Percentiles rank a stretch among this genome's conserved stretches.
Conservation (phyloP, 2,329 filamentous ascomycete genomes). For the Fusarium nygamai region DNA sequence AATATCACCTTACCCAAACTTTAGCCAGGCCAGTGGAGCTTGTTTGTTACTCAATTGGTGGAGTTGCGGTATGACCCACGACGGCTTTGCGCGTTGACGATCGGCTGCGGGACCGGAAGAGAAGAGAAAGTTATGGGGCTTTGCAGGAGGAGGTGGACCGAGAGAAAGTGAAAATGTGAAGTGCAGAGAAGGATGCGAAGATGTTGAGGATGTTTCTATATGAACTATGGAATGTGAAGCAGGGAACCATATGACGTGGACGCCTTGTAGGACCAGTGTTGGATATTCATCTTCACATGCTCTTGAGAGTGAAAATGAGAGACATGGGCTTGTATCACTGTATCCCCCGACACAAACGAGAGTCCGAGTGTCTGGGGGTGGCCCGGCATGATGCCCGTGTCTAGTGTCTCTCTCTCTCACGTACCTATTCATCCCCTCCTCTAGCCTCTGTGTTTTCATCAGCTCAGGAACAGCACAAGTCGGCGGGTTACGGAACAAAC, state of each 20-base stretch:
- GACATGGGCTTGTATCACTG: conserved; percentile 16
- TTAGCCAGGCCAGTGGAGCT: conserved; percentile 9
- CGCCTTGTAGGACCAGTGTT: conserved; percentile 9
- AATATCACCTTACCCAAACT: conserved; percentile 27
- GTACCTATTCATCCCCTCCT: neutral
- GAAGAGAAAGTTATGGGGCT: conserved; percentile 15
- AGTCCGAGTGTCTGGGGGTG: conserved; percentile 18
- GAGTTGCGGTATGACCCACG: neutral
- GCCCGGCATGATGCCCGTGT: neutral
- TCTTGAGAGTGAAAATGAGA: neutral
- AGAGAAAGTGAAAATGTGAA: conserved; percentile 14
- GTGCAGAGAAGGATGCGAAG: neutral
- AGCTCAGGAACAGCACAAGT: conserved; percentile 1
- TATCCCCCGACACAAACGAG: neutral
- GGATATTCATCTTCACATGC: conserved; percentile 29
- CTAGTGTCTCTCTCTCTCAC: neutral
- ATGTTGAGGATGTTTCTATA: neutral
- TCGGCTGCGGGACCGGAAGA: conserved; percentile 15
- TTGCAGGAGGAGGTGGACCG: neutral
- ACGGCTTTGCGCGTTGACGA: conserved; percentile 11
- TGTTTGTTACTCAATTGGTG: neutral
- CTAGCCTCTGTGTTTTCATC: neutral
- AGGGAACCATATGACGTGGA: conserved; percentile 31
- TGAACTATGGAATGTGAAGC: neutral
- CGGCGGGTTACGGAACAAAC: conserved; percentile 29